Evolutionary conservation across 179 eudicot genomes (phyloP), one percentile per base, ranked within the genome.

Genomic region (Silene noctiflora): DNA sequence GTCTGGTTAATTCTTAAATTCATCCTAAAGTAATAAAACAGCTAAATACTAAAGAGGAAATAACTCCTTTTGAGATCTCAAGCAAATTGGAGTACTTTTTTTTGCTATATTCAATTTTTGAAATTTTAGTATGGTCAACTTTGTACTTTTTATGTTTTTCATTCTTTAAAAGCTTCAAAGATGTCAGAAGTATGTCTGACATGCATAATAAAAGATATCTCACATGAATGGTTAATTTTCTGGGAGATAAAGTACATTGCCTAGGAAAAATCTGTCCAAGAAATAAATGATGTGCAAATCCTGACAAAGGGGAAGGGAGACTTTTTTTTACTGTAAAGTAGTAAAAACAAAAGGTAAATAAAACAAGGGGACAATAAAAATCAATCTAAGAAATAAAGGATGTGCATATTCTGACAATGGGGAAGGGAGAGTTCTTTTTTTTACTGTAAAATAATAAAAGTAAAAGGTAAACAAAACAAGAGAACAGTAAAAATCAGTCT

Each of bases 141-240:
- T 31, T 51, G 58, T 51, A 31, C 60, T 31, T 58, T 72, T 9
- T 31, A 48, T 19, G n/a, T 71, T 46, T 72, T 72, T 31, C 25
- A 58, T 56, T 56, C 75, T 56, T 14, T 19, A n/a, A 58, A 31
- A 72, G 66, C 48, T 31, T 19, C 75, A 31, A 58, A 72, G 63
- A 9, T 51, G 74, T 71, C 74, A 71, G 74, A 71, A 53, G 62
- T 53, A 55, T 71, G 74, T 55, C 74, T 71, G 44, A 51, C 74
- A 27, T 71, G 62, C 74, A 51, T 25, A 39, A 6, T 56, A 53
- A 72, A 56, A 16, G 19, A 24, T 10, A 71, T 72, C 64, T n/a
- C 13, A 51, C 16, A 25, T 24, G 20, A 1, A 71, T 13, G 74
- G 42, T n/a, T 29, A 58, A 29, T n/a, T 31, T 72, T 56, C 65